Conservation (phyloP, 2,329 filamentous ascomycete species). For the Bisporella sp. region DNA sequence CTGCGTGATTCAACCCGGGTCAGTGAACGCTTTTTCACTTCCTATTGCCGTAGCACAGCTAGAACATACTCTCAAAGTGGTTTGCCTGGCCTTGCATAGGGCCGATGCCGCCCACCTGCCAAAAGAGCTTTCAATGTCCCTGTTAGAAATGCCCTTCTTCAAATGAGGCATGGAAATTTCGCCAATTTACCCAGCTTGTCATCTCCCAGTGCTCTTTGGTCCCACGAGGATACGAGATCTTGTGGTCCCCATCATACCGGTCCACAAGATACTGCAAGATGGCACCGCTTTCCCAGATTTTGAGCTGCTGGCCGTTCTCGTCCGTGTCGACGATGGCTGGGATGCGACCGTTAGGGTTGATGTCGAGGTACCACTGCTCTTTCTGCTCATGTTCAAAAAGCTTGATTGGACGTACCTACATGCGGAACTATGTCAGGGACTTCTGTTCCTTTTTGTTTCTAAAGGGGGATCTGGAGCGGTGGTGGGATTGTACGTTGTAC, state of each 20-base stretch:
- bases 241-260: conserved; percentile 60
- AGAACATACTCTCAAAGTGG: conserved; percentile 56
- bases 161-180: neutral
- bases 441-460: neutral
- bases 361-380: conserved; percentile 36
- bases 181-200: conserved; percentile 60
- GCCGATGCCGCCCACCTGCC: conserved; percentile 47
- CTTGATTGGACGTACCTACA: neutral
- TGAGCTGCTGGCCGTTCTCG: conserved; percentile 61
- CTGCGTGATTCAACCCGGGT: no score
- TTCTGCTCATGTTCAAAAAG: neutral
- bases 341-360: conserved; percentile 87
- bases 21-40: neutral
- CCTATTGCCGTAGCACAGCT: conserved; percentile 32
- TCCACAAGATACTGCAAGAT: conserved; percentile 79
- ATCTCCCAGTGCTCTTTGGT: conserved; percentile 69
- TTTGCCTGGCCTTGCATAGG: conserved; percentile 79
- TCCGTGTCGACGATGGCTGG: conserved; percentile 75
- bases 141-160: neutral
- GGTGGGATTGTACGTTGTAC: neutral
- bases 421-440: neutral
- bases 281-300: conserved; percentile 65
- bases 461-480: neutral
- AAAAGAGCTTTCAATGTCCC: neutral
- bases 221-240: conserved; percentile 67